Evolutionary conservation across 2,329 filamentous ascomycete genomes (phyloP), one percentile per base, ranked within the genome.

Genomic region (Hypoxylon sp.): DNA sequence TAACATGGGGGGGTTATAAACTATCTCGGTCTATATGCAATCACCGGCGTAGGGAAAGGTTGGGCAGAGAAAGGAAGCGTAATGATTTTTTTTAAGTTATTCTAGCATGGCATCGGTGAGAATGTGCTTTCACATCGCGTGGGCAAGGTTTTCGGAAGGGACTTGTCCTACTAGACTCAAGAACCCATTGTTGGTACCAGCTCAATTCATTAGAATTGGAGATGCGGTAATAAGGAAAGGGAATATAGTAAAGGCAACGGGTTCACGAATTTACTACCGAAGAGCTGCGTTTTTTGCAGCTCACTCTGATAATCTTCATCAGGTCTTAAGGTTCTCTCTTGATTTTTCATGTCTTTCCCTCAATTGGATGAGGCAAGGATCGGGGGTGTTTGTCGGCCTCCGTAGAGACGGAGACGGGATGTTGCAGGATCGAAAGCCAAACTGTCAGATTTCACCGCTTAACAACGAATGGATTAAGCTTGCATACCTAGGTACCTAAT

Each of bases 191-290:
- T 44, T 54, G 11, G 41, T 34, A 50, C 51, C 44, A 47, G 8
- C 17, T 13, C 3, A 41, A 56, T 6, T 13, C 24, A 15, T 34
- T 26, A 10, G 39, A 37, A 48, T 30, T 20, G 30, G 30, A 30
- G 15, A 19, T 49, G 32, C 24, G 22, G 24, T 48, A 5, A 4
- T 13, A 24, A n/a, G 17, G 48, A 22, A 20, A 24, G 43, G 30
- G 24, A 28, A 26, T 64, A 39, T 48, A 32, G 48, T 11, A 13
- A 13, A 55, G 34, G 41, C 37, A 22, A 26, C 34, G 55, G 51
- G 44, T 62, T 44, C 51, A 47, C 26, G 53, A 46, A 53, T 56
- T 34, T 59, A 57, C 28, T 32, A 34, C 20, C 47, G n/a, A 47
- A 28, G 28, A 34, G 55, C 59, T 34, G 26, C 39, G 32, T 47